These are phyloP conservation scores for Xylaria arbuscula DNA, from an alignment of 2,329 filamentous ascomycete genomes.

Conservation along the genomic window DNA sequence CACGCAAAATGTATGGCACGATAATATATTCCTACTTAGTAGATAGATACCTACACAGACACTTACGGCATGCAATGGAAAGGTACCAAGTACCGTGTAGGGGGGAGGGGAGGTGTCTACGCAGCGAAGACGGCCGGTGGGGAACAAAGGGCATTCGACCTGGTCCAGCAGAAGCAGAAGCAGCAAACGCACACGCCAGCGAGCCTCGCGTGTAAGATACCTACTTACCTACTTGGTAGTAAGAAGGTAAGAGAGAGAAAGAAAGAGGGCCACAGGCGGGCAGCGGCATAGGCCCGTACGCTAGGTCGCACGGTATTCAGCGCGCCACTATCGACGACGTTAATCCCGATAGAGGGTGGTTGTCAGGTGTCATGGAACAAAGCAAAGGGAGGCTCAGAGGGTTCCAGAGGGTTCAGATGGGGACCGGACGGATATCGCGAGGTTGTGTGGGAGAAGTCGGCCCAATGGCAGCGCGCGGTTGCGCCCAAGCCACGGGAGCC, in stretches of 20 bases:
- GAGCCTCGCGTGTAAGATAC: neutral
- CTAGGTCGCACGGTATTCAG: slow-evolving; percentile 44
- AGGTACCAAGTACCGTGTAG: slow-evolving; percentile 9
- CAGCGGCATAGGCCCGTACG: neutral
- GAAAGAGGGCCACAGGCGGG: slow-evolving; percentile 11
- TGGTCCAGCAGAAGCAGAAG: neutral
- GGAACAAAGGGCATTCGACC: neutral
- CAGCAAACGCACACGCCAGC: neutral
- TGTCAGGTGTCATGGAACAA: slow-evolving; percentile 43
- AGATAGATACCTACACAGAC: neutral
- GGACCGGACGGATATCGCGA: slow-evolving; percentile 38
- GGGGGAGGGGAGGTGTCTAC: slow-evolving; percentile 25
- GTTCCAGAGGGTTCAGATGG: slow-evolving; percentile 24
- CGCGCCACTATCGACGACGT: slow-evolving; percentile 46
- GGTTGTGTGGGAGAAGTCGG: slow-evolving; percentile 30
- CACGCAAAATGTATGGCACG: slow-evolving; percentile 22
- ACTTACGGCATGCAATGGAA: neutral
- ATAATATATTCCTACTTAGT: neutral
- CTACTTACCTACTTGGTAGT: no score
- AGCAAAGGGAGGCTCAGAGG: slow-evolving; percentile 32
- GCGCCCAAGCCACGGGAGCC: slow-evolving; percentile 34
- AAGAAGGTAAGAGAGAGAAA: no score
- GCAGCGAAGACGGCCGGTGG: slow-evolving; percentile 19
- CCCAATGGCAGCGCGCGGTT: slow-evolving; percentile 33
- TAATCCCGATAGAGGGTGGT: slow-evolving; percentile 44